These are phyloP conservation scores for Monosporascus sp. DNA, from an alignment of 2,329 filamentous ascomycete genomes.

Conservation along the genomic window DNA sequence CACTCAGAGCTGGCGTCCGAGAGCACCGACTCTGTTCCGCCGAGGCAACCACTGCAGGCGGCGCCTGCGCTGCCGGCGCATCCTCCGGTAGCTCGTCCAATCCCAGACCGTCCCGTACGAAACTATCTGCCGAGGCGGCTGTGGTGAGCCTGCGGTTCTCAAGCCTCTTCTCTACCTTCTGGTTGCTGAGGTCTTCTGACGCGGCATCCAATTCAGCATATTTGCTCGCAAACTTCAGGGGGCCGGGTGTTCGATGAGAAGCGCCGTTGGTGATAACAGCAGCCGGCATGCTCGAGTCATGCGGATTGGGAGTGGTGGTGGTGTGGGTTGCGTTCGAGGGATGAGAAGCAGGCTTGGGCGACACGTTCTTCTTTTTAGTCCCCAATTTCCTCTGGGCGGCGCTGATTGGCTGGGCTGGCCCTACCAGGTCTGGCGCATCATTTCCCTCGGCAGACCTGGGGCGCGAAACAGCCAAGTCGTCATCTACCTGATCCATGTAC, in stretches of 20 bases:
- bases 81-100: constrained; percentile 13
- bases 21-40: constrained; percentile 20
- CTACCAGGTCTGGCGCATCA: constrained; percentile 27
- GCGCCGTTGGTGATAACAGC: constrained; percentile 20
- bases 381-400: constrained; percentile 26
- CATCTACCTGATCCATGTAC: constrained; percentile 25
- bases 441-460: constrained; percentile 25
- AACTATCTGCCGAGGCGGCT: constrained; percentile 18
- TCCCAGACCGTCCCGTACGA: constrained; percentile 19
- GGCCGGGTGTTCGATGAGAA: constrained; percentile 8
- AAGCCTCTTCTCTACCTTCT: constrained; percentile 20
- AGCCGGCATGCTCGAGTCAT: constrained; percentile 27
- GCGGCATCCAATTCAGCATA: constrained; percentile 17
- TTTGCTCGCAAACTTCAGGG: constrained; percentile 21
- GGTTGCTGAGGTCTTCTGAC: constrained; percentile 10
- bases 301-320: constrained; percentile 13
- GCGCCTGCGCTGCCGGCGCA: constrained; percentile 17
- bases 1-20: constrained; percentile 23
- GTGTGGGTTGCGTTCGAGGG: constrained; percentile 17
- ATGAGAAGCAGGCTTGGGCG: constrained; percentile 23
- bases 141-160: constrained; percentile 20
- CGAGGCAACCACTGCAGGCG: constrained; percentile 12
- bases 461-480: constrained; percentile 23
- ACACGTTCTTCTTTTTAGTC: constrained; percentile 29
- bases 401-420: constrained; percentile 28